Evolutionary conservation across 2,329 filamentous ascomycete species (phyloP).

Genomic region (Penicillium sp.): DNA sequence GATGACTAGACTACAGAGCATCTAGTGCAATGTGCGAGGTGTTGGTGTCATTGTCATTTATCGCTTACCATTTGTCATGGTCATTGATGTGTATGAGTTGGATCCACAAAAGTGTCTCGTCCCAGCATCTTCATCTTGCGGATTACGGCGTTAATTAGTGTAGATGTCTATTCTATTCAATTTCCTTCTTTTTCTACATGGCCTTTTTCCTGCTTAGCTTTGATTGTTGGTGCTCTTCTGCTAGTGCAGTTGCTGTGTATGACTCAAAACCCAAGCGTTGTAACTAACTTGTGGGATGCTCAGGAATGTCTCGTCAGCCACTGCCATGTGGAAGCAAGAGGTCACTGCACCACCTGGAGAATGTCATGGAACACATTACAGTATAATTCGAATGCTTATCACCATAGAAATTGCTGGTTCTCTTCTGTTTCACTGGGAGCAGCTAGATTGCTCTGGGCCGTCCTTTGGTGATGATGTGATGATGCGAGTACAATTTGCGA

Average conservation of each 20-base stretch:
- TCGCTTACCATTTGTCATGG: conserved; percentile 1
- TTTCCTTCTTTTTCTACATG: conserved; percentile 8
- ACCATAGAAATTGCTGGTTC: too few species aligned
- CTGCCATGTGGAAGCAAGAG: conserved; percentile 7
- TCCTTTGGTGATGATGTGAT: too few species aligned
- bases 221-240: not conserved
- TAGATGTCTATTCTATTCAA: conserved; percentile 30
- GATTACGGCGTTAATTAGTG: conserved; percentile 26
- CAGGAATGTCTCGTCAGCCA: not conserved
- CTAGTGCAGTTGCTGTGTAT: not conserved
- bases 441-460: too few species aligned
- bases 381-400: too few species aligned
- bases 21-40: not conserved
- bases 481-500: too few species aligned
- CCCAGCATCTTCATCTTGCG: conserved; percentile 26
- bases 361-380: not conserved
- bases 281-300: not conserved
- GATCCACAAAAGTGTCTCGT: conserved; percentile 27
- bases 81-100: conserved; percentile 23
- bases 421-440: too few species aligned
- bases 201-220: not conserved
- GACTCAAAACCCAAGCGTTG: not conserved
- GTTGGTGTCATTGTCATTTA: not conserved
- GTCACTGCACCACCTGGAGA: conserved; percentile 1
- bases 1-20: conserved; percentile 28